Evolutionary conservation across 2,329 filamentous ascomycete genomes (phyloP), one percentile per base, ranked within the genome.

Genomic region (Colletotrichum cuscutae): DNA sequence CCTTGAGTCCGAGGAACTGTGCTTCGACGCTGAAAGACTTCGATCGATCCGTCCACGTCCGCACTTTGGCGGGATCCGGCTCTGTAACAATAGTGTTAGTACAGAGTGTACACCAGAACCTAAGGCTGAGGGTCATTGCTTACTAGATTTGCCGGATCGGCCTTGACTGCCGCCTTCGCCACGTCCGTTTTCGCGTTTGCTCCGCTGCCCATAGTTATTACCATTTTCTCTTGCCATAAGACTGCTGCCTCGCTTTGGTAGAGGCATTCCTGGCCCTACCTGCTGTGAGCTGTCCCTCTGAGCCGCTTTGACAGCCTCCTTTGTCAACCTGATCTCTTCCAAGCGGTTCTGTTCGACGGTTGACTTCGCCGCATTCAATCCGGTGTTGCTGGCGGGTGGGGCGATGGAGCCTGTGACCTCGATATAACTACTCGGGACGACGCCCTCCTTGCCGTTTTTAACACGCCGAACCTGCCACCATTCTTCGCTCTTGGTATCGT

Each of bases 21-120:
- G 97, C 97, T 76, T 98, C 97, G 68, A 99, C 97, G 77, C 95
- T 98, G 84, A 99, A 99, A 1, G 95, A 96, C 78, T 96, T 97
- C 46, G 95, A 95, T 77, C 97, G 91, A 83, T 99, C 97, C 37
- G 95, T 98, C 97, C 97, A 99, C 3, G 92, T 95, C 75, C 97
- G 92, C 37, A 97, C 90, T 84, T 97, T 97, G 65, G 89, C 86
- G 15, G 91, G 82, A 82, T 99, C 95, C 37, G 95, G 95, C 85
- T 96, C 94, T 95, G 30, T 77, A 69, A 59, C 74, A 61, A 24
- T 12, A 54, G 75, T 24, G 67, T 77, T 68, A 79, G 73, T 73
- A 66, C 19, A 58, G 68, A n/a, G 15, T 6, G 46, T 13, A 54
- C 28, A 49, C 12, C 24, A 49, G n/a, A 49, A n/a, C 5, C 13